Evolutionary conservation across 352 stramenopile genomes (phyloP), one percentile per base, ranked within the genome.

Genomic region (Phytophthora ramorum): DNA sequence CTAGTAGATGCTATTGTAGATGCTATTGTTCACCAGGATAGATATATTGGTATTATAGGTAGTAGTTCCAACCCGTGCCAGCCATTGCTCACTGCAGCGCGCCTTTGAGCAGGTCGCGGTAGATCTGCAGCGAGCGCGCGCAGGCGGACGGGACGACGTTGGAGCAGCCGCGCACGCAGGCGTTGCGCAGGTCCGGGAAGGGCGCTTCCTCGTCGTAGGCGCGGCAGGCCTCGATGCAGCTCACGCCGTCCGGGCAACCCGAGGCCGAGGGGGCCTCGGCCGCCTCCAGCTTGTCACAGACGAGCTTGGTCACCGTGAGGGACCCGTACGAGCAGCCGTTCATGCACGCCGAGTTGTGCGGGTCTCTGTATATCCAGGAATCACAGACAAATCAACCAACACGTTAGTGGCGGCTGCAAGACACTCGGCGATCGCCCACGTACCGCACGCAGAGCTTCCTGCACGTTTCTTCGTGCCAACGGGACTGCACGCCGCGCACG

Each of bases 381-480:
- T 51, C 50, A 66, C 55, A 66, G 41, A 58, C 24, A 37, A 17
- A 35, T 14, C 24, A 52, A 52, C 10, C 45, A 48, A 43, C 26
- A 47, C n/a, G 56, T 54, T 40, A 63, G 32, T 45, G 17, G 6
- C 7, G 13, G 22, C 3, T 7, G 44, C 43, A 46, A 16, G 37
- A 8, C 32, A 37, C 7, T 52, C 16, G 4, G 1, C 4, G 24
- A 26, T 2, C 5, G 3, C 0, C 13, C 35, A 61, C 69, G 24
- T 54, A 90, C 79, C 79, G 64, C 20, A 75, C 52, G 37, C 83
- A 92, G 19, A 90, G 70, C 59, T 85, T 89, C 43, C 78, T 70
- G 44, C 84, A 92, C 14, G 75, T 90, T 55, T 92, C 81, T 56
- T 92, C 81, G 49, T 92, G 84, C 81, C 81, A 92, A 19, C 80